Evolutionary conservation across 805 yeast genomes (phyloP), one percentile per base, ranked within the genome.

Genomic region (Spathaspora boniae): DNA sequence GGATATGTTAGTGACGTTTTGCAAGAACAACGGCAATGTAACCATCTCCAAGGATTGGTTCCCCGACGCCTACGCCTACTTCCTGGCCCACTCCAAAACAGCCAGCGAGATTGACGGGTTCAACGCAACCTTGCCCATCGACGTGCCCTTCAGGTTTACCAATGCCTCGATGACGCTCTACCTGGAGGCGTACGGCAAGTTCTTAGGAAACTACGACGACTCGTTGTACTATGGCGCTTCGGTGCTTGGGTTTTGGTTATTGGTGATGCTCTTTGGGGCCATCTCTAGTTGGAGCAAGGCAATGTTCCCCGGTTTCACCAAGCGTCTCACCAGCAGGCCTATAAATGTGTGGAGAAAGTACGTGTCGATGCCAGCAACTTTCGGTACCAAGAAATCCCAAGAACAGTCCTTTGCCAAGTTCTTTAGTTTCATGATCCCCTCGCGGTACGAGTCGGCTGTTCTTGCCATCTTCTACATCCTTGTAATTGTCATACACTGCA

Each of bases 201-300:
- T 44, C 34, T 42, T 43, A 16, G 53, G 54, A 5, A 58, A 58
- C 42, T 53, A 49, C 37, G 54, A 76, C 74, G 21, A 62, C 65
- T 37, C 63, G 59, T 31, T 65, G 57, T 41, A 59, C 69, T 40
- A 48, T 51, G 51, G 68, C 23, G 54, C 65, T 9, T 76, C 67
- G 2, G 41, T 66, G 21, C 38, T 77, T 15, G 70, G 72, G 0
- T 74, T 68, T 43, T 74, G 80, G 78, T 68, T 59, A 2, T 33
- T 62, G 1, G 53, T 78, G 26, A 46, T 74, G 36, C 20, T 76
- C 1, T 20, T 68, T 18, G 63, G 72, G 3, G 64, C 65, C 2
- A 15, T 72, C 8, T 46, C 53, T 30, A 68, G 72, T 40, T 68
- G 76, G 72, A 19, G 56, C 5, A 47, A 51, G 20, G 48, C 56